These are phyloP conservation scores for Primulina tabacum DNA, from an alignment of 257 asterid species.

Conservation along the genomic window DNA sequence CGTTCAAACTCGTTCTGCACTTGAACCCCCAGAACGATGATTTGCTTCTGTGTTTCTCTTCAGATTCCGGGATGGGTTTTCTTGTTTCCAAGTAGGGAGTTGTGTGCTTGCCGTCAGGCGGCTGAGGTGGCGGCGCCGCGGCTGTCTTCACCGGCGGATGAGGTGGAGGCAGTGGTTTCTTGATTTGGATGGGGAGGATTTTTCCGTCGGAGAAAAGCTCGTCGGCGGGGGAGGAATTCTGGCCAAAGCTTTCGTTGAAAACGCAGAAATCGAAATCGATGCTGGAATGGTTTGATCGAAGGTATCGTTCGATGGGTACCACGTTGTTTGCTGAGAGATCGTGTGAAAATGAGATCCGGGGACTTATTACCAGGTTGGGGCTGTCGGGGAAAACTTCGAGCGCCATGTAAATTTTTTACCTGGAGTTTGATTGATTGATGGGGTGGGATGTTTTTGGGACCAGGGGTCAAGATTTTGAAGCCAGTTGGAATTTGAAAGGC, in stretches of 20 bases:
- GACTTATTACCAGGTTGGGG: constrained; percentile 51
- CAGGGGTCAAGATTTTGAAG: background rate
- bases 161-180: constrained; percentile 38
- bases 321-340: constrained; percentile 55
- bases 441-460: background rate
- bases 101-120: constrained; percentile 11
- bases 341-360: constrained; percentile 81
- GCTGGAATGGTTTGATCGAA: constrained; percentile 37
- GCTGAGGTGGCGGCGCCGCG: constrained; percentile 16
- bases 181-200: constrained; percentile 71
- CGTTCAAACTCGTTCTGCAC: constrained; percentile 61
- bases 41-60: constrained; percentile 33
- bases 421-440: background rate
- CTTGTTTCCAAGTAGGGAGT: constrained; percentile 2
- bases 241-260: constrained; percentile 51
- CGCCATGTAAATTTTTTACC: constrained; percentile 38
- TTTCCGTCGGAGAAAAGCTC: constrained; percentile 86
- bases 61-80: constrained; percentile 25
- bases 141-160: constrained; percentile 1
- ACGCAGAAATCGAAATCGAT: constrained; percentile 75
- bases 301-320: constrained; percentile 59
- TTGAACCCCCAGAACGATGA: constrained; percentile 63
- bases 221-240: constrained; percentile 71
- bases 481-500: background rate
- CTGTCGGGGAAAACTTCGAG: constrained; percentile 57